These are phyloP conservation scores for Lepiota subincarnata DNA, from an alignment of 768 basidiomycete genomes.

Conservation along the genomic window DNA sequence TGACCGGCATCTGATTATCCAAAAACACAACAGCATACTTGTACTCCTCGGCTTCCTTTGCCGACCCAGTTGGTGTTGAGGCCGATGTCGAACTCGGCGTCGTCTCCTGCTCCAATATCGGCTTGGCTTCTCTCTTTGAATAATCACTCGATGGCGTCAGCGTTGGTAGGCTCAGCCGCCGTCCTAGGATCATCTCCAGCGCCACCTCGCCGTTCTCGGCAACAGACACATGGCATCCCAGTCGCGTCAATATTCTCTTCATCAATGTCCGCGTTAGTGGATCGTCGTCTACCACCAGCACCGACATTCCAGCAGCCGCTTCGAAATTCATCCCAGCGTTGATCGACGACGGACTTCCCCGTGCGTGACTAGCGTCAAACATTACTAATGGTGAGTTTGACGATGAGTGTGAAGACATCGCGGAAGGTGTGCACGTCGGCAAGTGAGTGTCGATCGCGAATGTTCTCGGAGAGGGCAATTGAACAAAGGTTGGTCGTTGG, in stretches of 20 bases:
- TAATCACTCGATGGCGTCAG: slow-evolving; percentile 37
- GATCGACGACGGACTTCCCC: slow-evolving; percentile 35
- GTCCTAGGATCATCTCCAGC: slow-evolving; percentile 63
- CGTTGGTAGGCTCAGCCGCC: slow-evolving; percentile 16
- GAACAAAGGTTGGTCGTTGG: slow-evolving; percentile 35
- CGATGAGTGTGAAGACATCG: slow-evolving; percentile 22
- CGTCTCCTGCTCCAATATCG: slow-evolving; percentile 33
- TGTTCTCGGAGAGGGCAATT: slow-evolving; percentile 30
- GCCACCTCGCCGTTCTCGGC: slow-evolving; percentile 85
- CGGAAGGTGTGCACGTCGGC: slow-evolving; percentile 19
- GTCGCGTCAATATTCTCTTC: slow-evolving; percentile 70
- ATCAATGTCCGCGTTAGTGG: slow-evolving; percentile 74
- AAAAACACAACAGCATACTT: slow-evolving; percentile 48
- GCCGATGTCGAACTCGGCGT: slow-evolving; percentile 12
- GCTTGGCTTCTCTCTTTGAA: slow-evolving; percentile 27
- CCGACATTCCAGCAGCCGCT: slow-evolving; percentile 42
- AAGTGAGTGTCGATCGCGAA: slow-evolving; percentile 26
- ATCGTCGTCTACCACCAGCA: slow-evolving; percentile 85
- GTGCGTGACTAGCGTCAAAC: slow-evolving; percentile 35
- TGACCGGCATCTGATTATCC: slow-evolving; percentile 81
- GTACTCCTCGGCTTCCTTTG: slow-evolving; percentile 22
- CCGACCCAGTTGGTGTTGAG: slow-evolving; percentile 9
- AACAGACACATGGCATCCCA: slow-evolving; percentile 73
- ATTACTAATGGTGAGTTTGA: slow-evolving; percentile 28
- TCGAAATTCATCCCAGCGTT: slow-evolving; percentile 39